Percentiles rank a stretch among this genome's conserved stretches.
These are phyloP conservation scores for Sugiyamaella sp. DNA, from an alignment of 1,139 yeast genomes.

Conservation along the genomic window DNA sequence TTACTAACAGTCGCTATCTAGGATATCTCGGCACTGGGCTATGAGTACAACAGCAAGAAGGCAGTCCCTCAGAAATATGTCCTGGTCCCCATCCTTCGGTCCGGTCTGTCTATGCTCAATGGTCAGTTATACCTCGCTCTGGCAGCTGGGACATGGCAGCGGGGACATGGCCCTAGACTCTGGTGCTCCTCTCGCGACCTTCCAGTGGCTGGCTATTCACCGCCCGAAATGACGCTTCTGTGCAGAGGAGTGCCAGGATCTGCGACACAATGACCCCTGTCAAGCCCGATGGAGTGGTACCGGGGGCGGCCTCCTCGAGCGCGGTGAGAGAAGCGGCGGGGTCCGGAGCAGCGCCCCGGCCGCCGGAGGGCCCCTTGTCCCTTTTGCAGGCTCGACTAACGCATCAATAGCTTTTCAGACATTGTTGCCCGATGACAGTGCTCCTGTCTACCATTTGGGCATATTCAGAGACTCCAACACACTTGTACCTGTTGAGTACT, in stretches of 20 bases:
- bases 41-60: conserved; percentile 24
- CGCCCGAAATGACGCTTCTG: too few species aligned
- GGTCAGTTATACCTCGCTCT: conserved; percentile 16
- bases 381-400: background rate
- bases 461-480: conserved; percentile 41
- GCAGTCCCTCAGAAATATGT: conserved; percentile 34
- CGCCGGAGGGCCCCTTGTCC: background rate
- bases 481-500: conserved; percentile 43
- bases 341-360: background rate
- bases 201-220: too few species aligned
- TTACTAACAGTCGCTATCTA: conserved; percentile 6
- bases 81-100: conserved; percentile 41
- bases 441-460: conserved; percentile 43
- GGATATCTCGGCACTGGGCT: conserved; percentile 34
- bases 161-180: conserved; percentile 1
- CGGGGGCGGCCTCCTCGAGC: background rate
- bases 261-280: too few species aligned
- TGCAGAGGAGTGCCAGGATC: too few species aligned
- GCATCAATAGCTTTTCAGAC: conserved; percentile 32
- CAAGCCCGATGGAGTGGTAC: too few species aligned
- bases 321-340: background rate
- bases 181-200: background rate
- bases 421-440: conserved; percentile 38
- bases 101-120: conserved; percentile 42
- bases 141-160: too few species aligned